phyloP scores from a whole-genome alignment of 345 rosid species.

The Murraya koenigii region DNA sequence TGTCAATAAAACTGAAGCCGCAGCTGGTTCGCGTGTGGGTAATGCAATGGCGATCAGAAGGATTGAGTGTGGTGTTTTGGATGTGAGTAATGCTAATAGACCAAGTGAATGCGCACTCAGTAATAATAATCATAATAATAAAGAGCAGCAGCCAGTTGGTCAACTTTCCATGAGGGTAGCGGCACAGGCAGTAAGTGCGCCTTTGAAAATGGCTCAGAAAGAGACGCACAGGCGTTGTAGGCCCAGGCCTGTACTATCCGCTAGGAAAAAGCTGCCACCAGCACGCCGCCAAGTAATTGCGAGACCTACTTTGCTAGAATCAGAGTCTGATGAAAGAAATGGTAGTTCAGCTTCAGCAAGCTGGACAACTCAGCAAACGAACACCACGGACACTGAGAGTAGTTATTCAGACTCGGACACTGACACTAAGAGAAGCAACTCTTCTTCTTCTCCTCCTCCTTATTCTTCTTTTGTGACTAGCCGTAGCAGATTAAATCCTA shows the following conservation, averaged over 20 bases:
- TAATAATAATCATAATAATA: not conserved
- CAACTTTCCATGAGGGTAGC: not conserved
- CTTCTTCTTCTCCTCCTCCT: too few species aligned
- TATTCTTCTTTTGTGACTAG: too few species aligned
- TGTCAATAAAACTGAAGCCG: not conserved
- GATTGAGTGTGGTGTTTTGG: slow-evolving; percentile 40
- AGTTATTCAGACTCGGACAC: not conserved
- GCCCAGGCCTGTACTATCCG: not conserved
- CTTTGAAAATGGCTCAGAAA: not conserved
- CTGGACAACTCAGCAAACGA: slow-evolving; percentile 8
- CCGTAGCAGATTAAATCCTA: slow-evolving; percentile 17
- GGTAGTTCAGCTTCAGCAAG: slow-evolving; percentile 18
- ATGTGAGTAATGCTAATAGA: slow-evolving; percentile 9
- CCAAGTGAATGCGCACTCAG: not conserved
- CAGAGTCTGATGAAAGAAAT: slow-evolving; percentile 17
- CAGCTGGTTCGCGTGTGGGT: not conserved
- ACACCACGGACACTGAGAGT: slow-evolving; percentile 18
- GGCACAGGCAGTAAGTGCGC: not conserved
- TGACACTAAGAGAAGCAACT: not conserved
- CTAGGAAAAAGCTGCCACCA: slow-evolving; percentile 1
- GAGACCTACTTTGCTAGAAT: slow-evolving; percentile 22
- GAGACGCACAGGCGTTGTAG: not conserved
- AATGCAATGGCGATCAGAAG: slow-evolving; percentile 23
- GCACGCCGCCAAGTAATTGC: slow-evolving; percentile 7
- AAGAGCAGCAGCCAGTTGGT: not conserved